These are phyloP conservation scores for Citrullus colocynthis DNA, from an alignment of 306 rosid species.

Conservation along the genomic window DNA sequence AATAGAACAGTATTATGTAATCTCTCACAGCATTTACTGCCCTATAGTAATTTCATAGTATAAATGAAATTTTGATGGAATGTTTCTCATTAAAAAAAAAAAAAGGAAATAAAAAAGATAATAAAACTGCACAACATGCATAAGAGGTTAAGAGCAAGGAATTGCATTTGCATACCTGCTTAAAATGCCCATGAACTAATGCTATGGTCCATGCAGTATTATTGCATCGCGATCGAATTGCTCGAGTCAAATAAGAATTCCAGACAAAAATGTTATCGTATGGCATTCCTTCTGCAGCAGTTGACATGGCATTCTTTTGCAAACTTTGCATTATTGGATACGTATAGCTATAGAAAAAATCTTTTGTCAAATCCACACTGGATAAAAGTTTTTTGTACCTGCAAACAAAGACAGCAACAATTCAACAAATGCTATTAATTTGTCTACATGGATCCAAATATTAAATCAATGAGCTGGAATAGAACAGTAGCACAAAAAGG, in stretches of 20 bases:
- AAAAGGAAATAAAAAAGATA: neutral
- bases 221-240: constrained; percentile 79
- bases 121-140: neutral
- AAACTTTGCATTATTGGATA: constrained; percentile 95
- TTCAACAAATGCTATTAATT: neutral
- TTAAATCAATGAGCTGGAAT: neutral
- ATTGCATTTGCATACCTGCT: constrained; percentile 45
- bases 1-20: no score
- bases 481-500: neutral
- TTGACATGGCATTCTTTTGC: constrained; percentile 57
- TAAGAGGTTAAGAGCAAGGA: neutral
- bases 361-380: constrained; percentile 89
- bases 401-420: constrained; percentile 9
- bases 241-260: constrained; percentile 81
- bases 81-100: no score
- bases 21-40: no score
- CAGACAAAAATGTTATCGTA: constrained; percentile 88
- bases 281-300: constrained; percentile 50
- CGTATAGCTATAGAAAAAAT: constrained; percentile 87
- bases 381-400: constrained; percentile 88
- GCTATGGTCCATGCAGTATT: constrained; percentile 92
- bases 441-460: neutral
- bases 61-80: no score
- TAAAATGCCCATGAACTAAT: constrained; percentile 89
- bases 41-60: no score